Evolutionary conservation across 331 rosid species (phyloP), one percentile per base, ranked within the genome.

Genomic region (Malus hybrid): DNA sequence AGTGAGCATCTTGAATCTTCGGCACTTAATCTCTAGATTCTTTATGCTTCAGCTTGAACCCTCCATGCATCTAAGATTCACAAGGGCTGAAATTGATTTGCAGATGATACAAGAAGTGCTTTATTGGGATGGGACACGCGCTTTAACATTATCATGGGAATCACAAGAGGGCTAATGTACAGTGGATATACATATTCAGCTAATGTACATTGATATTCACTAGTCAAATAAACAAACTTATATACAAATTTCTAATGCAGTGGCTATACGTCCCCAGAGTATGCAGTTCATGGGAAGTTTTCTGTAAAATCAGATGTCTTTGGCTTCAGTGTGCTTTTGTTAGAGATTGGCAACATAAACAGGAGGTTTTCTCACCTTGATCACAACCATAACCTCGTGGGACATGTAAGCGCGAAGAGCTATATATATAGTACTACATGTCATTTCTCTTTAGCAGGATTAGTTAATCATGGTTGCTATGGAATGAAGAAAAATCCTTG

Each of bases 331-430:
- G 76, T 81, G 3, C 75, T 86, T 66, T 50, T 83, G 42, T 36
- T 82, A 39, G 86, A 84, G 65, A 84, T 80, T 10, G 91, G 88
- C 10, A 84, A 67, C 50, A 82, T 39, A 74, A 87, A 84, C 14
- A 76, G 84, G 6, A 75, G 80, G 20, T 84, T 88, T 46, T 42
- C 16, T 39, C 79, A 84, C 28, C 75, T 77, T 64, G 76, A 80
- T 57, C 74, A 82, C 52, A 36, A 78, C 19, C 82, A 78, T 58
- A 78, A 53, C 58, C 90, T 88, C 68, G 74, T 88, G 26, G 90
- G 88, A 73, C 75, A 80, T 72, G 90, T 82, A 74, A 80, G 86
- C 10, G 20, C 10, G 24, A 50, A 14, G 55, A 50, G 55, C 55
- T 15, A 50, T 50, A 14, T 48, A 48, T 42, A 42, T 10, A 42